phyloP scores from a whole-genome alignment of 768 basidiomycete species.

The Serendipita vermifera region DNA sequence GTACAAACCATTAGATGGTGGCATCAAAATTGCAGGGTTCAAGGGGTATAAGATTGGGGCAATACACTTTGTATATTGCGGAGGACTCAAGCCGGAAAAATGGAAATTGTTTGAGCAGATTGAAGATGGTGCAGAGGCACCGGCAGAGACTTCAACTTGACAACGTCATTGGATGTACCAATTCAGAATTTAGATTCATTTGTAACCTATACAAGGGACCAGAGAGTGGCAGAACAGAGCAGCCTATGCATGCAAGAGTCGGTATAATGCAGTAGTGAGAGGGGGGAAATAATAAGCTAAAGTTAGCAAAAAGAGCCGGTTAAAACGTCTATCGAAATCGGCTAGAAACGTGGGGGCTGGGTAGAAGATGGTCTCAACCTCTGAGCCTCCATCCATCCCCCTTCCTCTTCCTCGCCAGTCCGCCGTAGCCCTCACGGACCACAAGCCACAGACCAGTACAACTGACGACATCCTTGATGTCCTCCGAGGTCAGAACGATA shows the following conservation, averaged over 20 bases:
- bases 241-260: no score
- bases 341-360: no score
- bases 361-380: conserved; percentile 13
- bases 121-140: no score
- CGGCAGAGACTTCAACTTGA: no score
- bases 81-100: conserved; percentile 1
- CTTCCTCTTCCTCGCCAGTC: conserved; percentile 23
- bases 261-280: no score
- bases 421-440: conserved; percentile 28
- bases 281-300: no score
- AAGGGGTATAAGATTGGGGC: not conserved
- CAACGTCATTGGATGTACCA: no score
- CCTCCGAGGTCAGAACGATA: conserved; percentile 26
- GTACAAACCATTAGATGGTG: not conserved
- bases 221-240: no score
- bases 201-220: no score
- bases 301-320: no score
- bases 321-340: no score
- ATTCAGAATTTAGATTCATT: no score
- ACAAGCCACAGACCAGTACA: conserved; percentile 29
- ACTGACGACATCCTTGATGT: conserved; percentile 30
- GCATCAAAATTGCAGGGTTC: not conserved
- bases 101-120: not conserved
- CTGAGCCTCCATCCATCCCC: conserved; percentile 16
- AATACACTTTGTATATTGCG: not conserved